Percentiles rank a stretch among this genome's conserved stretches.
Conservation (phyloP, 768 basidiomycete species). For the Mrakia gelida region DNA sequence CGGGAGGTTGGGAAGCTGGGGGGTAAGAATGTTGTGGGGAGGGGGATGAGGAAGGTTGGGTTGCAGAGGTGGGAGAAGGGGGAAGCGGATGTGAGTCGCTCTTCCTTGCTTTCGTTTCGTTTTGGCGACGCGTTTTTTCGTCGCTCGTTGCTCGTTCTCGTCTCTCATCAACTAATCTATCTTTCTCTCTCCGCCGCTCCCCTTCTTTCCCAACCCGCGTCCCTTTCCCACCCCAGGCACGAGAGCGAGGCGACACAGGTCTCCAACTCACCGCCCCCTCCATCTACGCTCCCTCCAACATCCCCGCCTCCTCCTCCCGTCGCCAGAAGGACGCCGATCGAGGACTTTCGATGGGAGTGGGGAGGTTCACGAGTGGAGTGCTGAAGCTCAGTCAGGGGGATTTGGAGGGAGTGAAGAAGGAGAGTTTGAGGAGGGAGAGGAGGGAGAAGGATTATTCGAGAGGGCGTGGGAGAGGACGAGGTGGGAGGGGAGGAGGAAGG, state of each 20-base stretch:
- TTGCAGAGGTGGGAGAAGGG: conserved; percentile 37
- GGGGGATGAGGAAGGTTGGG: conserved; percentile 38
- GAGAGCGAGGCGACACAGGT: conserved; percentile 32
- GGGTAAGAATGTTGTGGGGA: conserved; percentile 34
- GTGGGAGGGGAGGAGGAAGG: background rate
- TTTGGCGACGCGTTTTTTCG: background rate
- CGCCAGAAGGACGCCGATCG: conserved; percentile 38
- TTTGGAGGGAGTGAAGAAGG: conserved; percentile 37
- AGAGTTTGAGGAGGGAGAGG: conserved; percentile 21
- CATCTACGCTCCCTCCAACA: conserved; percentile 17
- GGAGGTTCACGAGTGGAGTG: conserved; percentile 42
- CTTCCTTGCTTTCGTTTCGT: background rate
- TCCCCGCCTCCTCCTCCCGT: conserved; percentile 18
- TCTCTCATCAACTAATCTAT: conserved; percentile 35
- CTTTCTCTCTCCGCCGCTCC: background rate
- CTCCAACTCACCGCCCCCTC: conserved; percentile 13
- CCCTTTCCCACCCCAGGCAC: background rate
- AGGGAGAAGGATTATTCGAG: conserved; percentile 14
- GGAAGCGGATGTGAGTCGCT: conserved; percentile 38
- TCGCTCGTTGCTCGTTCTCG: background rate
- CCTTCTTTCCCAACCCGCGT: background rate
- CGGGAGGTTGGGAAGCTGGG: conserved; percentile 36
- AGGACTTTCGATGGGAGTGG: conserved; percentile 43
- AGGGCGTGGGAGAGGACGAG: background rate
- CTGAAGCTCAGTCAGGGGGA: conserved; percentile 42